phyloP scores from a whole-genome alignment of 2,329 filamentous ascomycete genomes.

The Sporothrix mexicana region DNA sequence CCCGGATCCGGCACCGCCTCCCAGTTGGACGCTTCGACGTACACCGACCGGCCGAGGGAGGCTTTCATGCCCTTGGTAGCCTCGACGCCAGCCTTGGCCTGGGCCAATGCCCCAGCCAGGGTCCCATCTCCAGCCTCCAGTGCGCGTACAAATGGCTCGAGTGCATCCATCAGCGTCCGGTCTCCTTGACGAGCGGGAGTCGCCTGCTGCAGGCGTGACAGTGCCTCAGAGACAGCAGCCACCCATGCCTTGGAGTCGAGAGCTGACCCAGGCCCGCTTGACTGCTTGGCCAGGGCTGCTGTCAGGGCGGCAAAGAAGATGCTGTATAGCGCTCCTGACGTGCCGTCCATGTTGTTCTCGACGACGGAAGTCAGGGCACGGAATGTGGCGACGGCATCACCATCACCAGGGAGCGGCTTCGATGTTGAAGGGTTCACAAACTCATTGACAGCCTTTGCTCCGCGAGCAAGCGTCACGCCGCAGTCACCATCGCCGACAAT shows the following conservation, averaged over 20 bases:
- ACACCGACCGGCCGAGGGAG: conserved; percentile 80
- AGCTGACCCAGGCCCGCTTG: not conserved
- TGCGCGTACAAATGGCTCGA: conserved; percentile 82
- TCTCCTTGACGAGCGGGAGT: conserved; percentile 89
- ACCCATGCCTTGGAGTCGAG: not conserved
- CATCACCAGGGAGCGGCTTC: conserved; percentile 55
- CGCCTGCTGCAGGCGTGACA: conserved; percentile 72
- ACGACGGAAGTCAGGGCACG: conserved; percentile 61
- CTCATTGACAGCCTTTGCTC: conserved; percentile 48
- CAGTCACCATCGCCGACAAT: conserved; percentile 91
- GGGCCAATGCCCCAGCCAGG: conserved; percentile 73
- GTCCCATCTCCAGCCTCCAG: conserved; percentile 57
- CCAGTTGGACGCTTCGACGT: conserved; percentile 76
- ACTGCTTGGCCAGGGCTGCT: conserved; percentile 56
- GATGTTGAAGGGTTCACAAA: conserved; percentile 44
- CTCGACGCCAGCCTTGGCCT: conserved; percentile 75
- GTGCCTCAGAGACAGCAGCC: conserved; percentile 47
- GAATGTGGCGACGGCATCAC: conserved; percentile 48
- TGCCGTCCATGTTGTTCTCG: conserved; percentile 62
- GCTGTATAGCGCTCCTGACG: conserved; percentile 66
- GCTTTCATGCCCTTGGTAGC: conserved; percentile 92
- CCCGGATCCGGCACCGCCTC: conserved; percentile 68
- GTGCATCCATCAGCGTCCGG: conserved; percentile 84
- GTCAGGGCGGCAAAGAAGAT: conserved; percentile 89
- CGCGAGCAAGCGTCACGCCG: conserved; percentile 31